Evolutionary conservation across 192 early-diverging fungal genomes (phyloP), one percentile per base, ranked within the genome.

Genomic region (Phlyctochytrium bullatum): DNA sequence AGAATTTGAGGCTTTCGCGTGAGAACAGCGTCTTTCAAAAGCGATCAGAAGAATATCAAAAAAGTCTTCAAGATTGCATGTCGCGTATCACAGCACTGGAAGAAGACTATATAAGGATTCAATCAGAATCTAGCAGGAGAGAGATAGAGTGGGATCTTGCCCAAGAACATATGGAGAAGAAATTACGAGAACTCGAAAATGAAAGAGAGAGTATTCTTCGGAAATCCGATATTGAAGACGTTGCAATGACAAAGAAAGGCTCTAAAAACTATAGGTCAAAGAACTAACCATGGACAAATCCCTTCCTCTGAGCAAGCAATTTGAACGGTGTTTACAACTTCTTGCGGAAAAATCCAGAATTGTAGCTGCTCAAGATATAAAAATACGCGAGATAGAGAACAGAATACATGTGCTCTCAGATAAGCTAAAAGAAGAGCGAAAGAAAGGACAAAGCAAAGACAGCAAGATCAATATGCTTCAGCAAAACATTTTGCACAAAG

Each of bases 281-380:
- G n/a, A n/a, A n/a, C n/a, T n/a, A n/a, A n/a, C n/a, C n/a, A 80
- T 80, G 0, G 78, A 86, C 63, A 62, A 70, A 17, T 56, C 59
- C 1, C 71, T 86, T 12, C 83, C 84, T 2, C 61, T 85, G 53
- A 74, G 75, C 14, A 66, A 85, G 66, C 80, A 83, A 60, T 69
- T 86, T 12, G 84, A 86, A 52, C 35, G 64, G 1, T 64, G 78
- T 20, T 61, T 81, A 1, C 52, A 77, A 30, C 40, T 78, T 66
- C 64, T 83, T 17, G 69, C 77, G n/a, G 77, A 83, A 36, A 65
- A 77, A 23, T 68, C 67, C 20, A 33, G 70, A 23, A 40, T 79
- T 3, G 25, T 81, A 0, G 72, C 62, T 1, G 78, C 69, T 0
- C 67, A 73, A 36, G 81, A 81, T 24, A 58, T 75, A 34, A 83